phyloP scores from a whole-genome alignment of 768 basidiomycete species.

The Paxillus ammoniavirescens region DNA sequence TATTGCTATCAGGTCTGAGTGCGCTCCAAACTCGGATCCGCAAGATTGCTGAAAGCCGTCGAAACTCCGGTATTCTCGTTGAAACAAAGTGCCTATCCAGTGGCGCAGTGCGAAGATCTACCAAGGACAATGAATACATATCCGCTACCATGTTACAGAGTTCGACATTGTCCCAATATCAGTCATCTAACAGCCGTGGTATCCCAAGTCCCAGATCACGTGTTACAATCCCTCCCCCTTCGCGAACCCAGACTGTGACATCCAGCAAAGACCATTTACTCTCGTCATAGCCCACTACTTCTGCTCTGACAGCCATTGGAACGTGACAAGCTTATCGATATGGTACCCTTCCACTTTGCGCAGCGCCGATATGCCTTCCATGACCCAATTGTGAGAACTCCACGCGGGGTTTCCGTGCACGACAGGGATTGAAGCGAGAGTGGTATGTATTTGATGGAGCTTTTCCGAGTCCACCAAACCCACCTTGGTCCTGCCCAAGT shows the following conservation, averaged over 20 bases:
- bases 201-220: conserved; percentile 18
- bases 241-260: neutral
- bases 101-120: conserved; percentile 15
- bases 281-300: conserved; percentile 15
- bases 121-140: conserved; percentile 23
- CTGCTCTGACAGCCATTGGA: conserved; percentile 28
- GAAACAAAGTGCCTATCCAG: conserved; percentile 5
- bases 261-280: neutral
- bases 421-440: conserved; percentile 26
- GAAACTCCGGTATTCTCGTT: conserved; percentile 14
- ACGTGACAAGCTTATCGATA: conserved; percentile 29
- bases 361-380: conserved; percentile 30
- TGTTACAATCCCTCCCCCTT: conserved; percentile 3
- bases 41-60: conserved; percentile 14
- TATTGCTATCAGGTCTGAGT: conserved; percentile 2
- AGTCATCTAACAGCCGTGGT: conserved; percentile 17
- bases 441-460: conserved; percentile 26
- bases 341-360: conserved; percentile 27
- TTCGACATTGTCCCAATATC: conserved; percentile 19
- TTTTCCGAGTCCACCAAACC: conserved; percentile 28
- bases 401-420: conserved; percentile 27
- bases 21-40: conserved; percentile 2
- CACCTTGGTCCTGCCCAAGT: conserved; percentile 20
- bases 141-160: conserved; percentile 11
- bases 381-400: conserved; percentile 30